Conservation (phyloP, 495 filamentous ascomycete species). For the Lepraria neglecta region DNA sequence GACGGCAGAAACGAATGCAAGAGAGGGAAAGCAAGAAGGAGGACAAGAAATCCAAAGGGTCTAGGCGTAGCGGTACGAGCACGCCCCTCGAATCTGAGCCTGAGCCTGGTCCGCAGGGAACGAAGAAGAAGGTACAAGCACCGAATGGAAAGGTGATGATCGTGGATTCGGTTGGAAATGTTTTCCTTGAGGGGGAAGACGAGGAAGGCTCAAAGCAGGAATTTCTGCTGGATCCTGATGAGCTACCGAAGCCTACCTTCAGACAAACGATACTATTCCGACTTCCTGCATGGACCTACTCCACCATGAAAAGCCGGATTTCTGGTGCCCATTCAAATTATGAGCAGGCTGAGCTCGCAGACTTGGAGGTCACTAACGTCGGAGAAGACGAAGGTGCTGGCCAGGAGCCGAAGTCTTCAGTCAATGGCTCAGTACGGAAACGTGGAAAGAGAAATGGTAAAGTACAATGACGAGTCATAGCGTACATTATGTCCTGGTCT, state of each 20-base stretch:
- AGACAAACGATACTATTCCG: slow-evolving; percentile 63
- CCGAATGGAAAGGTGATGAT: slow-evolving; percentile 94
- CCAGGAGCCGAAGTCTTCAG: background rate
- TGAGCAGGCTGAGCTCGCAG: slow-evolving; percentile 13
- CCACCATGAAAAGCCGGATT: slow-evolving; percentile 50
- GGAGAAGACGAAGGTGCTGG: background rate
- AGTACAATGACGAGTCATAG: background rate
- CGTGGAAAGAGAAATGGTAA: slow-evolving; percentile 23
- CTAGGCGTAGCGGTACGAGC: slow-evolving; percentile 41
- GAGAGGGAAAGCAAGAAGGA: slow-evolving; percentile 74
- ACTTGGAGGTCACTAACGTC: background rate
- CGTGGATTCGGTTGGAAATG: slow-evolving; percentile 84
- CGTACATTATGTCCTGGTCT: background rate
- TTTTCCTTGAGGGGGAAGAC: slow-evolving; percentile 83
- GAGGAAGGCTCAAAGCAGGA: slow-evolving; percentile 79
- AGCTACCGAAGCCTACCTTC: slow-evolving; percentile 59
- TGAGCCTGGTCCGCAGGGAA: slow-evolving; percentile 48
- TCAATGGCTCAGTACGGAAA: slow-evolving; percentile 16
- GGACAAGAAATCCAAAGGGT: slow-evolving; percentile 32
- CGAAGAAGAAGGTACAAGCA: slow-evolving; percentile 76
- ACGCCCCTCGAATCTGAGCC: slow-evolving; percentile 44
- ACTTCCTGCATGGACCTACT: slow-evolving; percentile 60
- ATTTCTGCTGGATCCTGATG: slow-evolving; percentile 72
- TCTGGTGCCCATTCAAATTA: slow-evolving; percentile 31
- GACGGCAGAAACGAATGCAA: slow-evolving; percentile 79